Evolutionary conservation across 2,329 filamentous ascomycete genomes (phyloP).

Genomic region (Botrytis elliptica): DNA sequence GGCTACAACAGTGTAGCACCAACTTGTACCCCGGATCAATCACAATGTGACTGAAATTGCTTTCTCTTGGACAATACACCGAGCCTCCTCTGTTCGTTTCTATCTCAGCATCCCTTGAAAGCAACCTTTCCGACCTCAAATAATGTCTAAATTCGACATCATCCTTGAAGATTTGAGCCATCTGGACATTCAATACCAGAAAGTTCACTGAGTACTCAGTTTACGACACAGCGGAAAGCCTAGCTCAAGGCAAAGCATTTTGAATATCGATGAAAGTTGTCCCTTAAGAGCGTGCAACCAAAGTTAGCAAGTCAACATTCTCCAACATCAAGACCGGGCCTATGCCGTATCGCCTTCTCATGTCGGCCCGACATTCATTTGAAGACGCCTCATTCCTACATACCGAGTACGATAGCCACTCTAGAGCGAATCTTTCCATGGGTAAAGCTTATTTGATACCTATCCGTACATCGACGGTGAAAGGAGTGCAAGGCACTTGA

Average conservation of each 20-base stretch:
- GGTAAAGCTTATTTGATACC: neutral
- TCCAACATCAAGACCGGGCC: neutral
- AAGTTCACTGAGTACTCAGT: neutral
- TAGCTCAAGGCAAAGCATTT: neutral
- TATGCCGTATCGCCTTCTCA: neutral
- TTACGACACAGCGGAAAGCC: neutral
- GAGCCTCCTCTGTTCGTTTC: neutral
- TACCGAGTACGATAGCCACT: neutral
- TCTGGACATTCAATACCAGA: neutral
- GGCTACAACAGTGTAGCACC: neutral
- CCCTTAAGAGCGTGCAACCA: neutral
- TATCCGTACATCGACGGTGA: neutral
- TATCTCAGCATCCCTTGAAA: neutral
- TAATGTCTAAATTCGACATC: neutral
- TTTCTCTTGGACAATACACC: neutral
- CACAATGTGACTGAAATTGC: neutral
- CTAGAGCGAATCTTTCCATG: neutral
- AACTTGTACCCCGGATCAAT: neutral
- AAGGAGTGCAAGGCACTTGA: neutral
- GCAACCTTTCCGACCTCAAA: too few relatives aligned
- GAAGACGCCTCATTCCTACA: neutral
- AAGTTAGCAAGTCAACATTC: neutral
- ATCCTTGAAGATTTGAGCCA: neutral
- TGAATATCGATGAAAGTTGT: neutral
- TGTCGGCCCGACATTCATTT: neutral